Conservation (phyloP, 331 rosid genomes). For the Acacia pycnantha region DNA sequence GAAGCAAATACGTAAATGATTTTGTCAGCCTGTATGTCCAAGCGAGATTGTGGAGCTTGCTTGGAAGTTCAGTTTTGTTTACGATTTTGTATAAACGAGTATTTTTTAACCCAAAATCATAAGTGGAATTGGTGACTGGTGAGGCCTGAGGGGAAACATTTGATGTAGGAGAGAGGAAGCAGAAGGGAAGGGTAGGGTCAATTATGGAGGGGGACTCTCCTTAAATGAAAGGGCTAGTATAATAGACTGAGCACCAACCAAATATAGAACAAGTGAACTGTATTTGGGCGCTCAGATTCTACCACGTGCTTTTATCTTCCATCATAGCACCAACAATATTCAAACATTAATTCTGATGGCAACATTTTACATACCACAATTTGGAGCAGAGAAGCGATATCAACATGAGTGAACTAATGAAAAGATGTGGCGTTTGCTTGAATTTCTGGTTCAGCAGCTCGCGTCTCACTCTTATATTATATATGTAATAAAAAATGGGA, state of each 20-base stretch:
- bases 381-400: not conserved
- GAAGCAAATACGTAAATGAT: not conserved
- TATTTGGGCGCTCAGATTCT: not conserved
- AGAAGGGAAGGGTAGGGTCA: not conserved
- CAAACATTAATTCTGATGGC: not conserved
- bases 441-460: not conserved
- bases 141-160: not conserved
- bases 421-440: not conserved
- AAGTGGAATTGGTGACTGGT: not conserved
- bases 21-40: not conserved
- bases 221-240: conserved; percentile 16
- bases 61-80: not conserved
- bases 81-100: not conserved
- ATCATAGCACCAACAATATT: not conserved
- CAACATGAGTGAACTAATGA: not conserved
- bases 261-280: not conserved
- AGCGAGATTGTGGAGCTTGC: not conserved
- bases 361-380: not conserved
- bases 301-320: conserved; percentile 6
- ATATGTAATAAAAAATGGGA: not conserved
- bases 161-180: not conserved
- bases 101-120: no score
- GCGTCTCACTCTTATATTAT: no score
- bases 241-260: conserved; percentile 5
- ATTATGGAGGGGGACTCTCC: not conserved